Percentiles rank a stretch among this genome's conserved stretches.
These are phyloP conservation scores for Debaryomyces prosopidis DNA, from an alignment of 805 yeast species.

Conservation along the genomic window DNA sequence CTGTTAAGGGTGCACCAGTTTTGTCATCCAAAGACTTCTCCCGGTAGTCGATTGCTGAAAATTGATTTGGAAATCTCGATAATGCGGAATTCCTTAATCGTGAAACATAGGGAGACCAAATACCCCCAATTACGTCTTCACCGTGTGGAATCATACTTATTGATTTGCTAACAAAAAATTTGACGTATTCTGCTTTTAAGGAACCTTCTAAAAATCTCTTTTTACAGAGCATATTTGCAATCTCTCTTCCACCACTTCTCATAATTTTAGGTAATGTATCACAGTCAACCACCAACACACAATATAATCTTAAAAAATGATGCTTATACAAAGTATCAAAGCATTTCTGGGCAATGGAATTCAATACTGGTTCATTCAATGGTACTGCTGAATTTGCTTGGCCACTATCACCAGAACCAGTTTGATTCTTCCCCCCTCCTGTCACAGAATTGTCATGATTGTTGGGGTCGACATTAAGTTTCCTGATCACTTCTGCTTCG, in stretches of 20 bases:
- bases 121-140: slow-evolving; percentile 74
- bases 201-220: slow-evolving; percentile 75
- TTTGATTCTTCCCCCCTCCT: slow-evolving; percentile 17
- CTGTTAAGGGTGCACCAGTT: slow-evolving; percentile 70
- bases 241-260: slow-evolving; percentile 84
- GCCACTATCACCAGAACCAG: slow-evolving; percentile 9
- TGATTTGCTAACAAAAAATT: slow-evolving; percentile 68
- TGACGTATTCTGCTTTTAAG: slow-evolving; percentile 77
- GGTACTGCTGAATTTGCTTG: slow-evolving; percentile 37
- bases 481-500: slow-evolving; percentile 59
- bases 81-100: slow-evolving; percentile 61
- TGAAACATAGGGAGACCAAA: slow-evolving; percentile 81
- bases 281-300: slow-evolving; percentile 77
- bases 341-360: slow-evolving; percentile 44
- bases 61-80: slow-evolving; percentile 67
- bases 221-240: slow-evolving; percentile 87
- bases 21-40: slow-evolving; percentile 76
- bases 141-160: slow-evolving; percentile 70
- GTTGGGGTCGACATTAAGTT: slow-evolving; percentile 30
- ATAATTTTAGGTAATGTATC: slow-evolving; percentile 82
- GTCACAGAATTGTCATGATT: slow-evolving; percentile 9
- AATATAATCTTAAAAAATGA: slow-evolving; percentile 78
- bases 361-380: slow-evolving; percentile 42
- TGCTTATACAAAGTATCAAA: slow-evolving; percentile 41
- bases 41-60: slow-evolving; percentile 78